Evolutionary conservation across 768 basidiomycete genomes (phyloP).

Genomic region (Multifurca ochricompacta): DNA sequence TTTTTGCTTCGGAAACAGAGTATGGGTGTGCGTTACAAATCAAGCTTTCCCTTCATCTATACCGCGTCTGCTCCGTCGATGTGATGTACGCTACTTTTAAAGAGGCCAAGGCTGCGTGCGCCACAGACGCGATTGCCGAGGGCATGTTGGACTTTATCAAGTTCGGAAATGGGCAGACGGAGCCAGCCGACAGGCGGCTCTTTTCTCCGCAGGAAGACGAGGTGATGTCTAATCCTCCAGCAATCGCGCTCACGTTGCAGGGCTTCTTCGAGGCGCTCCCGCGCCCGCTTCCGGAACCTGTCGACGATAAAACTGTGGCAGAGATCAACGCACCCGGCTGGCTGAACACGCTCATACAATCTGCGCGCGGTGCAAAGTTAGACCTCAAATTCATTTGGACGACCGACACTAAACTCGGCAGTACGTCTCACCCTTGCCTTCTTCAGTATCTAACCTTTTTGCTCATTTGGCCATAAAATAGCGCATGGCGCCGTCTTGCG

Average conservation of each 20-base stretch:
- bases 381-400: slow-evolving; percentile 38
- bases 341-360: slow-evolving; percentile 45
- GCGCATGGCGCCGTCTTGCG: slow-evolving; percentile 60
- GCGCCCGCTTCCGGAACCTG: slow-evolving; percentile 49
- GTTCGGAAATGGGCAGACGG: slow-evolving; percentile 44
- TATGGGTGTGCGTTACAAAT: slow-evolving; percentile 54
- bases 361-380: slow-evolving; percentile 43
- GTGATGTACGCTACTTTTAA: slow-evolving; percentile 33
- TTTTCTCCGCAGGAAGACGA: slow-evolving; percentile 12
- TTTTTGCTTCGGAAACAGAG: slow-evolving; percentile 4
- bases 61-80: slow-evolving; percentile 44
- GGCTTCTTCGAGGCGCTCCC: slow-evolving; percentile 59
- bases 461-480: slow-evolving; percentile 22
- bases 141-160: slow-evolving; percentile 54
- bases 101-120: slow-evolving; percentile 48
- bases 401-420: slow-evolving; percentile 33
- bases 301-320: slow-evolving; percentile 37
- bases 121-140: slow-evolving; percentile 42
- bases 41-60: slow-evolving; percentile 41
- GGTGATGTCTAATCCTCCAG: slow-evolving; percentile 6
- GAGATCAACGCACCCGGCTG: slow-evolving; percentile 50
- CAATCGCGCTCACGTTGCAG: slow-evolving; percentile 35
- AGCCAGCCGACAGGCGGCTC: slow-evolving; percentile 26
- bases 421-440: slow-evolving; percentile 31
- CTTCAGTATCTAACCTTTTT: neutral